Conservation (phyloP, 2,329 filamentous ascomycete genomes). For the Fusarium siculi region DNA sequence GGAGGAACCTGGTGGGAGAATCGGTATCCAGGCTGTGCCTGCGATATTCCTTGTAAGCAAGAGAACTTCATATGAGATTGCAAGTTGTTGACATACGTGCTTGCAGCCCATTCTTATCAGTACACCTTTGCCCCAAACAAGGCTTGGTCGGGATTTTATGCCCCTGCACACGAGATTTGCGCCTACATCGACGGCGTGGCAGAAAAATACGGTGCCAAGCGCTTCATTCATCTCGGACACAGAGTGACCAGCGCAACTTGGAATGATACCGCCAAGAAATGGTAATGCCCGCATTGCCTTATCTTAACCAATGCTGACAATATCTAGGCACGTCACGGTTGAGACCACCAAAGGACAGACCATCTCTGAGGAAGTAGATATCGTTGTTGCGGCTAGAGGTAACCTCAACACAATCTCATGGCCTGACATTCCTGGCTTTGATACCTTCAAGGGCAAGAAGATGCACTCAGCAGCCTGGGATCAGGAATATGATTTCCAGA, state of each 20-base stretch:
- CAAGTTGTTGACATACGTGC: no score
- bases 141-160: not conserved
- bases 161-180: not conserved
- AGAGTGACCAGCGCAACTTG: not conserved
- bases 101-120: not conserved
- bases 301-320: accelerated
- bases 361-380: not conserved
- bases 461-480: conserved; percentile 11
- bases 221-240: not conserved
- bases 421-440: not conserved
- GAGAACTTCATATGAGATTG: no score
- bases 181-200: not conserved
- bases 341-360: accelerated
- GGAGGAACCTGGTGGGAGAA: not conserved
- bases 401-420: not conserved
- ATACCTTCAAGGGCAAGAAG: not conserved
- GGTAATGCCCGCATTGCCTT: accelerated
- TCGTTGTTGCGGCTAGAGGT: not conserved
- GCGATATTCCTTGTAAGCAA: not conserved
- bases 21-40: not conserved
- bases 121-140: not conserved
- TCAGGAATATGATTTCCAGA: not conserved
- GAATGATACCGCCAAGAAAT: not conserved
- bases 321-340: not conserved
- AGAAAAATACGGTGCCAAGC: not conserved